Evolutionary conservation across 768 basidiomycete species (phyloP), one percentile per base, ranked within the genome.

Genomic region (Butyriboletus loyo): DNA sequence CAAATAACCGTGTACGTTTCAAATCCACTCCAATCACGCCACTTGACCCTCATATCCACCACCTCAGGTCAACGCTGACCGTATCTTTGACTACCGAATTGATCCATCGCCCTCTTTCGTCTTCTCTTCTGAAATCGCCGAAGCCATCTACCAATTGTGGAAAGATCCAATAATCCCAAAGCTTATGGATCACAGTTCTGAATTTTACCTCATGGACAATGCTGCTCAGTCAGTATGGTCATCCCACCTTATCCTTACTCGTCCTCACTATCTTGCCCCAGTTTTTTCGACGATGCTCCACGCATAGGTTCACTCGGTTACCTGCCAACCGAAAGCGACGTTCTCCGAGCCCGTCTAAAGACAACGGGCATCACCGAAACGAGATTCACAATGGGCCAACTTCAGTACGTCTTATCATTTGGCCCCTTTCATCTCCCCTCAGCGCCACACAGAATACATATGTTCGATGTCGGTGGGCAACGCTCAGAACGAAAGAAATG

Each of bases 141-240:
- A 80, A 27, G 85, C 87, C 7, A 86, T 89, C 37, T 74, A 80
- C 53, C 73, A 87, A 39, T 70, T 89, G 1, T 86, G 85, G 84
- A 78, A 82, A 49, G 87, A 90, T 63, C 81, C 84, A 11, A 78
- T 86, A 47, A 81, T 84, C 1, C 51, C 63, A 4, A 67, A 69
- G 10, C 64, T 81, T 10, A 77, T 81, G 76, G 78, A 80, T 30
- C 83, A 85, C 57, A 73, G 75, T 21, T 82, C 75, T 65, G 86
- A 93, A 49, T 96, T 96, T 62, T 95, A 96, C 65, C 75, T 97
- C 14, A 96, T 95, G 92, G 95, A 97, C 66, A 89, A 84, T n/a
- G 95, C 95, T 0, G 77, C 77, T 39, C 96, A 96, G 90, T 92
- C 60, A 65, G 88, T 80, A 11, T 24, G 9, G 22, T 37, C 31